Evolutionary conservation across 495 filamentous ascomycete genomes (phyloP).

Genomic region (Corynascus novoguineensis): DNA sequence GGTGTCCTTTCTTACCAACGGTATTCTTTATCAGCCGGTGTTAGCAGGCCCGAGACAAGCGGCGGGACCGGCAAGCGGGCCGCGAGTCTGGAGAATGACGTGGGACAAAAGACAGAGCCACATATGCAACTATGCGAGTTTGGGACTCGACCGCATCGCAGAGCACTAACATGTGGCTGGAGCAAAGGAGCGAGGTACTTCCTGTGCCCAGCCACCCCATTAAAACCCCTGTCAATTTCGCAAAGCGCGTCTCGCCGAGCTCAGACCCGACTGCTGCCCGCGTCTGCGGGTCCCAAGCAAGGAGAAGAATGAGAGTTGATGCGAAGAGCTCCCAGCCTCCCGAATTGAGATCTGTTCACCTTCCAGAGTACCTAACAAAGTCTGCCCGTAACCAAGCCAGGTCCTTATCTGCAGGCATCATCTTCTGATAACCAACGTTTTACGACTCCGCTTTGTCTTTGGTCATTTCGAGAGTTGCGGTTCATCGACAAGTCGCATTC

Average conservation of each 20-base stretch:
- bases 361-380: neutral
- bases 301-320: too few relatives aligned
- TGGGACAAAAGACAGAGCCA: neutral
- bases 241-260: conserved; percentile 6
- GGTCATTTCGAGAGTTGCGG: conserved; percentile 3
- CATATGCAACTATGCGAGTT: neutral
- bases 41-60: neutral
- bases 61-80: neutral
- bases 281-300: conserved; percentile 1
- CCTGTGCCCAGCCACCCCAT: conserved; percentile 18
- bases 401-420: neutral
- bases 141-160: neutral
- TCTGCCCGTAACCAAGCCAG: neutral
- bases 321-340: conserved; percentile 13
- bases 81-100: conserved; percentile 1
- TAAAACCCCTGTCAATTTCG: conserved; percentile 10
- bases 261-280: neutral
- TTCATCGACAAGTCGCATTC: neutral
- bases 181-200: neutral
- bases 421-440: neutral
- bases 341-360: conserved; percentile 8
- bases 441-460: neutral
- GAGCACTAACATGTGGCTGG: conserved; percentile 11
- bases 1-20: conserved; percentile 15
- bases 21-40: conserved; percentile 14